A percentile compares a stretch with the other conserved stretches of the same genome.
Conservation (phyloP, 2,329 filamentous ascomycete species). For the Didymosphaeria variabile region DNA sequence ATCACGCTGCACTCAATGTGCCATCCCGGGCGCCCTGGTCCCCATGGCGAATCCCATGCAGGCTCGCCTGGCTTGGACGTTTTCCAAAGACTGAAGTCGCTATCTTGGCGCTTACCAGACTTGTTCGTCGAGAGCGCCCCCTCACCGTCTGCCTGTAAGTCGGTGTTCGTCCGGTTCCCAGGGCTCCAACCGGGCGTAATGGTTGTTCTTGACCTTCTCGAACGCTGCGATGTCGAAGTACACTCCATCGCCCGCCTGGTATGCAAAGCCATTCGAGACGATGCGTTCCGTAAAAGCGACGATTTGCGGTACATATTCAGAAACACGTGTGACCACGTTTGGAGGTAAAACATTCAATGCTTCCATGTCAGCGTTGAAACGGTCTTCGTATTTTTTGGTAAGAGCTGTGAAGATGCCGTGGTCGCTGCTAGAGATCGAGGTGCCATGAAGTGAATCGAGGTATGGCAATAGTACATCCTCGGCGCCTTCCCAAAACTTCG, state of each 20-base stretch:
- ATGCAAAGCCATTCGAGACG: slow-evolving; percentile 85
- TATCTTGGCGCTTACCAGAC: slow-evolving; percentile 69
- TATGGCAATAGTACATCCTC: slow-evolving; percentile 81
- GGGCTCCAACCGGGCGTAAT: slow-evolving; percentile 84
- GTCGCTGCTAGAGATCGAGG: slow-evolving; percentile 66
- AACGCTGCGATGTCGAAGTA: slow-evolving; percentile 94
- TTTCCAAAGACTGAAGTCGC: slow-evolving; percentile 96
- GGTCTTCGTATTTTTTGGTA: slow-evolving; percentile 84
- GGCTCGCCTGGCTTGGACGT: slow-evolving; percentile 91
- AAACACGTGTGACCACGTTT: slow-evolving; percentile 86
- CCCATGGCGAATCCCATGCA: slow-evolving; percentile 88
- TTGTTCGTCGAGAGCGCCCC: slow-evolving; percentile 72
- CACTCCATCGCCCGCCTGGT: slow-evolving; percentile 77
- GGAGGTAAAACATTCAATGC: slow-evolving; percentile 85
- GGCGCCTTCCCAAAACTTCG: slow-evolving; percentile 65
- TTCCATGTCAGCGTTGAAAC: slow-evolving; percentile 89
- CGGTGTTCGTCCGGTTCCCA: slow-evolving; percentile 84
- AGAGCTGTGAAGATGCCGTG: slow-evolving; percentile 86
- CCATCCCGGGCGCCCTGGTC: slow-evolving; percentile 88
- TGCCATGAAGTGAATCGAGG: slow-evolving; percentile 71
- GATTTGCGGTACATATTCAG: slow-evolving; percentile 89
- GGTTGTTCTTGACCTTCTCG: slow-evolving; percentile 78
- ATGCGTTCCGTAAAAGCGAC: slow-evolving; percentile 84
- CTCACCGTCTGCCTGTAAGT: slow-evolving; percentile 87
- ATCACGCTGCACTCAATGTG: slow-evolving; percentile 98